A percentile compares a stretch with the other conserved stretches of the same genome.
These are phyloP conservation scores for Prunus kanzakura DNA, from an alignment of 306 rosid species.

Conservation along the genomic window DNA sequence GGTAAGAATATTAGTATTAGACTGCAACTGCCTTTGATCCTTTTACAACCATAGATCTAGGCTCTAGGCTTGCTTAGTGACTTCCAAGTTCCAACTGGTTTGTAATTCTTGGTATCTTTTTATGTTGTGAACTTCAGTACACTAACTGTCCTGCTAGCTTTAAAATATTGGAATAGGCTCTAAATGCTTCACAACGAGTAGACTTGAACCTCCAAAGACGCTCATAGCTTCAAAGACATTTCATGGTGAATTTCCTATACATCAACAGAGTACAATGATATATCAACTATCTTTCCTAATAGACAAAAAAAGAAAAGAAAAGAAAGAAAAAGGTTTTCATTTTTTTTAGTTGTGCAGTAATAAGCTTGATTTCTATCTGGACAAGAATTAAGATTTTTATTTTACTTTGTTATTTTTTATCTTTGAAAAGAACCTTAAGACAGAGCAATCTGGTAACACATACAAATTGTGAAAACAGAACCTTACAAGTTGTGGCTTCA, in stretches of 20 bases:
- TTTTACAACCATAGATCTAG: too few species aligned
- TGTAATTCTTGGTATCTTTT: background rate
- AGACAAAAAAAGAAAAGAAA: background rate
- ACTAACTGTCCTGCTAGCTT: background rate
- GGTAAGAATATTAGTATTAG: too few species aligned
- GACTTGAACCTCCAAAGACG: background rate
- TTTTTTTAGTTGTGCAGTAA: background rate
- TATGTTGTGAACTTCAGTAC: background rate
- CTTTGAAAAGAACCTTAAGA: background rate
- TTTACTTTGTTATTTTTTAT: background rate
- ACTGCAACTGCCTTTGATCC: too few species aligned
- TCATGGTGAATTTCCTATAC: background rate
- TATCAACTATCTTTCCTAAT: background rate
- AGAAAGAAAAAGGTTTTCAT: too few species aligned
- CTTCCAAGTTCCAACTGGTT: background rate
- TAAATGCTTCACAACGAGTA: background rate
- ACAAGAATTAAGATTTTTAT: background rate
- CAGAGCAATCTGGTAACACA: background rate
- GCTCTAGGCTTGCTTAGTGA: background rate
- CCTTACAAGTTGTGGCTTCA: constrained; percentile 66
- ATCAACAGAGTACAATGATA: background rate
- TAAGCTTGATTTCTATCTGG: background rate
- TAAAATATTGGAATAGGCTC: background rate
- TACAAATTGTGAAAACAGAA: background rate
- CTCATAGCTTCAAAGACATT: background rate